Base-by-base conservation (phyloP, 495 filamentous ascomycete species). In the Penicillium coffeae region DNA sequence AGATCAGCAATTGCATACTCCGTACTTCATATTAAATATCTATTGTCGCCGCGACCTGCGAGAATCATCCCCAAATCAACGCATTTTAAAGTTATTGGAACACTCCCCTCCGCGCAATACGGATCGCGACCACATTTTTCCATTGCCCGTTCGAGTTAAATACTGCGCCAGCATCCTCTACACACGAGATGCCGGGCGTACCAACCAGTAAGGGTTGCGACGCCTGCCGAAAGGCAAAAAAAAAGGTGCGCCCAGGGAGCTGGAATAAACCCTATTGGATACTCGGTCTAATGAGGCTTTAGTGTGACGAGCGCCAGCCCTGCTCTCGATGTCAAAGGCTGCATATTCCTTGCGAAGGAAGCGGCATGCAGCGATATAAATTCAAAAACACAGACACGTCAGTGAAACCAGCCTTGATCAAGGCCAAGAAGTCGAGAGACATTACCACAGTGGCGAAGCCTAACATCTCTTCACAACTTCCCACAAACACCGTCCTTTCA, bases 141-240 rank as follows among this genome's bases (percentile, higher is more conserved):
- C 9, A 14, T 20, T 40, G 21, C 34, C 41, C 1, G 15, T 34
- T 51, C 30, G 41, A 33, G 48, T 51, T 32, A 32, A 38, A 51
- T 40, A n/a, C 12, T 45, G 41, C 48, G 41, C 40, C 35, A 3
- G 27, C 14, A n/a, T 16, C 10, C 25, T 13, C 4, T 18, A 45
- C 10, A 30, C 15, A 6, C 35, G 18, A 40, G 20, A 77, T 77
- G 74, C 72, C 71, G 3, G 74, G 74, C 1, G 72, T 75, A 13
- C 68, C 68, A 16, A 70, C 68, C 6, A 64, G 66, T 48, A 72
- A 68, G 14, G 70, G 65, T n/a, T 77, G 74, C 49, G 64, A 73
- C 39, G 70, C 67, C 13, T 76, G 73, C 55, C 70, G 71, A 14
- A 63, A 65, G 48, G 68, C 67, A 45, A 76, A 73, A 51, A 76